phyloP scores from a whole-genome alignment of 2,329 filamentous ascomycete genomes.

The Colletotrichum australisinense region DNA sequence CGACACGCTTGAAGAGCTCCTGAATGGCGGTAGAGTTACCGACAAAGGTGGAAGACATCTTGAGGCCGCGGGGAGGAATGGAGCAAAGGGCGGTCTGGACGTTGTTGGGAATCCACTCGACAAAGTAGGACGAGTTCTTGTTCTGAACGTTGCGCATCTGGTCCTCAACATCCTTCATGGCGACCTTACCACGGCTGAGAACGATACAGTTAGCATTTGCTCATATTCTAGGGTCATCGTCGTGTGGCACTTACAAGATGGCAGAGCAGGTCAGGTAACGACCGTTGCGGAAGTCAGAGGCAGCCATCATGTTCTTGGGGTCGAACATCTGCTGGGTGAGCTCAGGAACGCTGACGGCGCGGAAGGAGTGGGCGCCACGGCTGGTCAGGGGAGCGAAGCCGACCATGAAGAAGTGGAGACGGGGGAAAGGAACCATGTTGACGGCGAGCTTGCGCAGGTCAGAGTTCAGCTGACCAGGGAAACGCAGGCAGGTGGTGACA shows the following conservation, averaged over 20 bases:
- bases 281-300: slow-evolving; percentile 99
- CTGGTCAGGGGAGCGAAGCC: slow-evolving; percentile 98
- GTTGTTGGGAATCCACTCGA: slow-evolving; percentile 99
- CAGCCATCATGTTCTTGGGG: slow-evolving; percentile 99
- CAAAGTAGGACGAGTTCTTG: slow-evolving; percentile 99
- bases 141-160: slow-evolving; percentile 99
- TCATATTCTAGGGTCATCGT: not conserved
- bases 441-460: slow-evolving; percentile 99
- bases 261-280: slow-evolving; percentile 99
- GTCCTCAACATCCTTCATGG: slow-evolving; percentile 99
- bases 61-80: slow-evolving; percentile 95
- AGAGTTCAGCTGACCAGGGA: slow-evolving; percentile 99
- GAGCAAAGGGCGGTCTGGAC: slow-evolving; percentile 99
- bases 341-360: slow-evolving; percentile 96
- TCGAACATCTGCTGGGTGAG: slow-evolving; percentile 99
- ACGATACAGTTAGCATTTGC: not conserved
- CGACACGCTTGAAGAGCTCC: slow-evolving; percentile 99
- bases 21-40: slow-evolving; percentile 99
- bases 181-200: slow-evolving; percentile 92
- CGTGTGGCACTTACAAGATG: slow-evolving; percentile 79
- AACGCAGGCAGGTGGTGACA: slow-evolving; percentile 97
- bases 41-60: slow-evolving; percentile 99
- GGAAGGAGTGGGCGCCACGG: slow-evolving; percentile 88
- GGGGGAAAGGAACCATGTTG: slow-evolving; percentile 99
- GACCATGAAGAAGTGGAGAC: slow-evolving; percentile 99